Conservation (phyloP, 192 early-diverging fungal genomes). For the Linnemannia elongata region DNA sequence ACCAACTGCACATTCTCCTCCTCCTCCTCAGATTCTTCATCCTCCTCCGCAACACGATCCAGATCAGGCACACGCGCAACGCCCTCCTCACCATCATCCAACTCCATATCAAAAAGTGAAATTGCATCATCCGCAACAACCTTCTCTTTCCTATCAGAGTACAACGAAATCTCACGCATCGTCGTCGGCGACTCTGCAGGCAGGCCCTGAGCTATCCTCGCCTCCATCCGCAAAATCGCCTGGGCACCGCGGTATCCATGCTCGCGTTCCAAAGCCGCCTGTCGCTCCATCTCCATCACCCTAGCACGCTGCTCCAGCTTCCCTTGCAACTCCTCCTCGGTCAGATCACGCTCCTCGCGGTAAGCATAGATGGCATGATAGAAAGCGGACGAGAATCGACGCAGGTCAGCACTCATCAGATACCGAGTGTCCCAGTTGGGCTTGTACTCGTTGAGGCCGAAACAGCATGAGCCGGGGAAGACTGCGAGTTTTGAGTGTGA, state of each 20-base stretch:
- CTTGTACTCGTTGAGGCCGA: conserved; percentile 39
- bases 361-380: conserved; percentile 55
- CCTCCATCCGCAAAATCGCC: conserved; percentile 51
- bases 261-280: conserved; percentile 40
- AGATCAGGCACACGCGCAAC: conserved; percentile 26
- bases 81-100: conserved; percentile 31
- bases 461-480: conserved; percentile 45
- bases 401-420: conserved; percentile 35
- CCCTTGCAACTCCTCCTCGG: conserved; percentile 35
- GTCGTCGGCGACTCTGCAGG: conserved; percentile 46
- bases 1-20: conserved; percentile 42
- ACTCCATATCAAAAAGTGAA: conserved; percentile 41
- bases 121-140: conserved; percentile 55
- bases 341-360: conserved; percentile 49
- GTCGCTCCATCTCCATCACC: conserved; percentile 33
- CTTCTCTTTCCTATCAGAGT: conserved; percentile 42
- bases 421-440: conserved; percentile 50
- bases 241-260: conserved; percentile 35
- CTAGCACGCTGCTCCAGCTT: conserved; percentile 30
- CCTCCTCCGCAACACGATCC: conserved; percentile 32
- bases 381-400: conserved; percentile 34
- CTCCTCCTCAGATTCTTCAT: conserved; percentile 32
- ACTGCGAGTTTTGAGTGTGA: conserved; percentile 49
- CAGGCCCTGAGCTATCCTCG: conserved; percentile 43
- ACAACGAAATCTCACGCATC: conserved; percentile 41